Conservation (phyloP, 192 early-diverging fungal species). For the Piromyces finnis region DNA sequence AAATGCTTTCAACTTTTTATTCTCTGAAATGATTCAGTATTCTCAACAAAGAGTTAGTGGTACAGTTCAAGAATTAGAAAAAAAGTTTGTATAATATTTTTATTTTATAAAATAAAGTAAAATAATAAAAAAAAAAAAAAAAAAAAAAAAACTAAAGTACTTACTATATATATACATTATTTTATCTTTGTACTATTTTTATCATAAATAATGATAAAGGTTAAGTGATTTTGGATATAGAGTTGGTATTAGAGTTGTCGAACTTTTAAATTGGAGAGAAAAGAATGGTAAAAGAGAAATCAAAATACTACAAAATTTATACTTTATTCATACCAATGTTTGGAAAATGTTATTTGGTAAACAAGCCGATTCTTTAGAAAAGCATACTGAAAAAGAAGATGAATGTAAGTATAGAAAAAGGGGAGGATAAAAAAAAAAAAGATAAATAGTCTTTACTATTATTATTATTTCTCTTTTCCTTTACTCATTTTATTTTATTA, state of each 20-base stretch:
- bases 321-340: constrained; percentile 83
- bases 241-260: constrained; percentile 73
- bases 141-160: no score
- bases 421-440: no score
- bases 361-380: constrained; percentile 86
- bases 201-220: no score
- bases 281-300: constrained; percentile 76
- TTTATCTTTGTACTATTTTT: no score
- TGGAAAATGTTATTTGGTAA: constrained; percentile 96
- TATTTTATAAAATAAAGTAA: neutral
- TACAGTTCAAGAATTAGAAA: constrained; percentile 78
- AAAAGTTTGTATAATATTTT: constrained; percentile 37
- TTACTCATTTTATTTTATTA: no score
- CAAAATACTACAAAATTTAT: constrained; percentile 67
- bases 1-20: constrained; percentile 71
- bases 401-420: no score
- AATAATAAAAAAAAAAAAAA: no score
- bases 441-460: neutral
- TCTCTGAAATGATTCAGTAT: constrained; percentile 91
- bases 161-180: no score
- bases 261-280: constrained; percentile 81
- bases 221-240: constrained; percentile 85
- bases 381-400: constrained; percentile 88
- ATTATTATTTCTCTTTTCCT: neutral
- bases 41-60: constrained; percentile 89